phyloP scores from a whole-genome alignment of 2,329 filamentous ascomycete species.

The Fusarium solani-melongenae region DNA sequence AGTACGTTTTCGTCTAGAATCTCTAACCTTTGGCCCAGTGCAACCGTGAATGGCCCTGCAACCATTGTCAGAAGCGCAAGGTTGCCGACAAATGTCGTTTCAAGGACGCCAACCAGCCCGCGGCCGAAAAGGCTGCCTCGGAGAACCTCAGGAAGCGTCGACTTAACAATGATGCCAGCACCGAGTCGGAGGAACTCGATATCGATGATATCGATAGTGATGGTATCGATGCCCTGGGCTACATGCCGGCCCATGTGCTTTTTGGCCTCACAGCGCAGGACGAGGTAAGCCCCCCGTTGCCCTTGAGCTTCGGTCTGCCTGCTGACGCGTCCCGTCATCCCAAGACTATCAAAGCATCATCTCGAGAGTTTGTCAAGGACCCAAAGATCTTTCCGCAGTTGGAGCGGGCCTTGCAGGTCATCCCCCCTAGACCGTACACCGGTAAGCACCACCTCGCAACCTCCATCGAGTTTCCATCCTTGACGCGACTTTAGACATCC shows the following conservation, averaged over 20 bases:
- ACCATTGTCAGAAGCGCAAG: conserved; percentile 54
- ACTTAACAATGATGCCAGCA: conserved; percentile 27
- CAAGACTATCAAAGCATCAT: conserved; percentile 21
- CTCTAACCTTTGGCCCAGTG: conserved; percentile 44
- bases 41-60: conserved; percentile 54
- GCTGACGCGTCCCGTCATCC: not conserved
- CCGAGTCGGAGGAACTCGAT: conserved; percentile 32
- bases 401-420: conserved; percentile 45
- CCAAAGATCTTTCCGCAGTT: conserved; percentile 44
- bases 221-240: conserved; percentile 51
- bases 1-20: not conserved
- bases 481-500: conserved; percentile 43
- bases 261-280: conserved; percentile 40
- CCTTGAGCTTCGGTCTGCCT: not conserved
- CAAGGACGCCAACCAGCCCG: conserved; percentile 37
- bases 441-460: conserved; percentile 39
- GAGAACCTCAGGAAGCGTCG: conserved; percentile 40
- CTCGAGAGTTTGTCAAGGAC: conserved; percentile 39
- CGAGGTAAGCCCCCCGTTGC: conserved; percentile 35
- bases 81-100: conserved; percentile 52
- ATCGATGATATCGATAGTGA: conserved; percentile 41
- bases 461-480: not conserved
- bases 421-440: conserved; percentile 50
- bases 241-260: conserved; percentile 49
- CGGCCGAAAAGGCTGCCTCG: conserved; percentile 36